Evolutionary conservation across 345 rosid species (phyloP).

Genomic region (Camelina sativa): DNA sequence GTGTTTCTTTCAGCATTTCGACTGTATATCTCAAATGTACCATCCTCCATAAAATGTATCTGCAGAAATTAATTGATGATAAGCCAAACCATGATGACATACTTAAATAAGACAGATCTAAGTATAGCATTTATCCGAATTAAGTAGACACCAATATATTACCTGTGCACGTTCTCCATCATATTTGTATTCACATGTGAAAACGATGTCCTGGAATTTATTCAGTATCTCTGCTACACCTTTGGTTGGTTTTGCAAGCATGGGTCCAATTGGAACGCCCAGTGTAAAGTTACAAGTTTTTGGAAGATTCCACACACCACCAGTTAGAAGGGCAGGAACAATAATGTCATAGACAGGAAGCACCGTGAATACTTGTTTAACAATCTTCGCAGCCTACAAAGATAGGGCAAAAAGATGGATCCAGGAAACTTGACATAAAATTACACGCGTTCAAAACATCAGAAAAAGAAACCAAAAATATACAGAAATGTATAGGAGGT

Average conservation of each 20-base stretch:
- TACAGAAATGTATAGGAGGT: slow-evolving; percentile 19
- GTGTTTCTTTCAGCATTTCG: slow-evolving; percentile 94
- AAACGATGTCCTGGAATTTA: slow-evolving; percentile 82
- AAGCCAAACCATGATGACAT: slow-evolving; percentile 12
- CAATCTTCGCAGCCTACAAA: slow-evolving; percentile 84
- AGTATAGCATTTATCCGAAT: slow-evolving; percentile 7
- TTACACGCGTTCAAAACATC: not conserved
- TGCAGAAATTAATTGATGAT: slow-evolving; percentile 39
- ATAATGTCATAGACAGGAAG: slow-evolving; percentile 93
- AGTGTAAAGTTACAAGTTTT: slow-evolving; percentile 68
- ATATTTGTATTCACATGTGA: slow-evolving; percentile 89
- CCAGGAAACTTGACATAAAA: not conserved
- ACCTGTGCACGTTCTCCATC: slow-evolving; percentile 99
- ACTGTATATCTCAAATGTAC: slow-evolving; percentile 91
- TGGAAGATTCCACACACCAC: slow-evolving; percentile 89
- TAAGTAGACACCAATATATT: slow-evolving; percentile 28
- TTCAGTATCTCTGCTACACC: slow-evolving; percentile 79
- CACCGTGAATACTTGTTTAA: slow-evolving; percentile 82
- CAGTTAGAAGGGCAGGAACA: slow-evolving; percentile 75
- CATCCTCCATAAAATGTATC: slow-evolving; percentile 91
- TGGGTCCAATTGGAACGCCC: slow-evolving; percentile 94
- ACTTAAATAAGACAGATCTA: slow-evolving; percentile 7
- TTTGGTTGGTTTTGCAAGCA: slow-evolving; percentile 95
- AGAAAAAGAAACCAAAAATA: not conserved
- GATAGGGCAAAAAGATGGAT: slow-evolving; percentile 25